Conservation (phyloP, 106 monocot species). For the Dioscorea dumetorum region DNA sequence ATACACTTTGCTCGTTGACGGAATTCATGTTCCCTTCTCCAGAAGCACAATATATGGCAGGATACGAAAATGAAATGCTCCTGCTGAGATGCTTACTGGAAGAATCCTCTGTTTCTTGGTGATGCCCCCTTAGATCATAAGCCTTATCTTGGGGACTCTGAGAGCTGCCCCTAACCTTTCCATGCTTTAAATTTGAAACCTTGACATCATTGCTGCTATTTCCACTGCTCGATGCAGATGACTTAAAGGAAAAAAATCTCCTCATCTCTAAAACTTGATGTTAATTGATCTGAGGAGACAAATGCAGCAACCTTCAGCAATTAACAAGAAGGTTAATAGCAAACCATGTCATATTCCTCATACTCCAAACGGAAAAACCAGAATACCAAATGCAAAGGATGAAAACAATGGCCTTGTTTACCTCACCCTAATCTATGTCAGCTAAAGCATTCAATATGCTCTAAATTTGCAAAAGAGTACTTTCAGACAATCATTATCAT, state of each 20-base stretch:
- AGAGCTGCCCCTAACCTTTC: neutral
- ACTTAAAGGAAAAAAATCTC: conserved; percentile 44
- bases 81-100: conserved; percentile 27
- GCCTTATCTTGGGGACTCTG: conserved; percentile 10
- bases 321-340: too few species aligned
- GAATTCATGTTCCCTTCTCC: conserved; percentile 14
- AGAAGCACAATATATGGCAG: conserved; percentile 6
- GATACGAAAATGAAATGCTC: conserved; percentile 55
- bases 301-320: too few species aligned
- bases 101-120: conserved; percentile 13
- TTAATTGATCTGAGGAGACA: too few species aligned
- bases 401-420: too few species aligned
- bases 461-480: too few species aligned
- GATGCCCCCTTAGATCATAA: conserved; percentile 5
- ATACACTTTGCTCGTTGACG: conserved; percentile 2
- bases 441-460: too few species aligned
- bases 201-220: conserved; percentile 15
- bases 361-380: too few species aligned
- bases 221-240: conserved; percentile 22
- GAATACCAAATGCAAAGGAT: too few species aligned
- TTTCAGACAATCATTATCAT: too few species aligned
- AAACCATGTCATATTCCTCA: too few species aligned
- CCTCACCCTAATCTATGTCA: too few species aligned
- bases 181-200: neutral
- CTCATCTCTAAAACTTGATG: conserved; percentile 17